Evolutionary conservation across 176 grass and related monocot genomes (phyloP), one percentile per base, ranked within the genome.

Genomic region (Avena eriantha): DNA sequence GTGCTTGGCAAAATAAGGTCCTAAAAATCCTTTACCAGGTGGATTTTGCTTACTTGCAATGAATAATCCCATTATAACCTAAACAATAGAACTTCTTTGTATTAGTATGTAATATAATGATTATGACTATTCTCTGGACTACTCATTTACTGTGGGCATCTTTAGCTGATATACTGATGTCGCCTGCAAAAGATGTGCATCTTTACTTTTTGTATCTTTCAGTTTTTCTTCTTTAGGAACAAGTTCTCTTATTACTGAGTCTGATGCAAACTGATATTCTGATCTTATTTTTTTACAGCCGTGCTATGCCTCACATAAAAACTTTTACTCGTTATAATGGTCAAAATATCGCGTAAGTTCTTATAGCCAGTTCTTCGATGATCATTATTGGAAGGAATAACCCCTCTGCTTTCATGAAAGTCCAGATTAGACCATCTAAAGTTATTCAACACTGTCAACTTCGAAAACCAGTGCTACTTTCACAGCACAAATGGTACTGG

Each of bases 281-380:
- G 74, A 69, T 77, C 41, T 81, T 82, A 35, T 46, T 89, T 84
- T 84, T 87, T 54, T 68, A 71, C 93, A 98, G 94, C 74, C 92
- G 60, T 65, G 93, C 88, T 77, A 98, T 98, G 97, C 94, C 97
- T 47, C 97, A 98, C 84, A 94, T 98, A 85, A 96, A 98, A 92
- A 91, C 92, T 50, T 98, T 94, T 80, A 96, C 93, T 64, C 89
- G 97, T 33, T 96, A 96, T 69, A 96, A 80, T 93, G 88, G 87
- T 83, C 92, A 96, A 84, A 81, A 90, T 76, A 94, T 96, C 70
- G 92, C 94, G 97, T 96, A 93, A 96, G 97, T 70, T 10, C 68
- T 80, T 43, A 76, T 58, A 36, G 41, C 29, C 8, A 36, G n/a
- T 31, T 47, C 9, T 64, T 35, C 0, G 64, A 34, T 67, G 29